Conservation (phyloP, 2,329 filamentous ascomycete genomes). For the Intubia oerlemansii region DNA sequence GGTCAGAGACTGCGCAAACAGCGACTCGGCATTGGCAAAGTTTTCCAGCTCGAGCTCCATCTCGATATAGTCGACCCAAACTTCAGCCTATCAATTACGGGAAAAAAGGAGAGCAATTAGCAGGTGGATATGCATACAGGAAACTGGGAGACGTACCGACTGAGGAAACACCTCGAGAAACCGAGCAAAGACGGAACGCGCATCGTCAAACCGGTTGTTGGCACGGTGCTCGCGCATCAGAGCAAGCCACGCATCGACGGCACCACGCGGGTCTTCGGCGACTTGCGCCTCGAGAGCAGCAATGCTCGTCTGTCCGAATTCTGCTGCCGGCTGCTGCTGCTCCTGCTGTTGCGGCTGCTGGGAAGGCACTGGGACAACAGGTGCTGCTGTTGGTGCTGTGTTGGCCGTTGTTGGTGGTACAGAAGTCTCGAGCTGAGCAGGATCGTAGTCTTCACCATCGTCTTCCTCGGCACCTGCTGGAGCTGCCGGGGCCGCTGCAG, state of each 20-base stretch:
- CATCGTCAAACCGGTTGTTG: constrained; percentile 63
- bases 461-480: not conserved
- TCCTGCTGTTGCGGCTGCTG: not conserved
- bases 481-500: not conserved
- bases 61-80: constrained; percentile 75
- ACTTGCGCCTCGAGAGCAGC: constrained; percentile 77
- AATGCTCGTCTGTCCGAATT: constrained; percentile 47
- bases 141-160: constrained; percentile 47
- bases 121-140: too few relatives aligned
- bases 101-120: constrained; percentile 16
- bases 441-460: constrained; percentile 3
- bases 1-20: constrained; percentile 62
- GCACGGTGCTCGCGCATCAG: constrained; percentile 70
- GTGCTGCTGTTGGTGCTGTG: too few relatives aligned
- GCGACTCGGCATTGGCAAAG: constrained; percentile 54
- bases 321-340: not conserved
- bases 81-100: constrained; percentile 51
- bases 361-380: not conserved
- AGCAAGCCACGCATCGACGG: constrained; percentile 76
- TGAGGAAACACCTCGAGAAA: constrained; percentile 80
- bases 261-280: constrained; percentile 77
- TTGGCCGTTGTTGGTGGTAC: constrained; percentile 10
- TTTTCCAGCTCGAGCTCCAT: constrained; percentile 83
- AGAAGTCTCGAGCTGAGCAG: constrained; percentile 2
- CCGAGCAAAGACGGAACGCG: constrained; percentile 60